phyloP scores from a whole-genome alignment of 164 flowering plant species.

The Magnolia kwangsiensis region DNA sequence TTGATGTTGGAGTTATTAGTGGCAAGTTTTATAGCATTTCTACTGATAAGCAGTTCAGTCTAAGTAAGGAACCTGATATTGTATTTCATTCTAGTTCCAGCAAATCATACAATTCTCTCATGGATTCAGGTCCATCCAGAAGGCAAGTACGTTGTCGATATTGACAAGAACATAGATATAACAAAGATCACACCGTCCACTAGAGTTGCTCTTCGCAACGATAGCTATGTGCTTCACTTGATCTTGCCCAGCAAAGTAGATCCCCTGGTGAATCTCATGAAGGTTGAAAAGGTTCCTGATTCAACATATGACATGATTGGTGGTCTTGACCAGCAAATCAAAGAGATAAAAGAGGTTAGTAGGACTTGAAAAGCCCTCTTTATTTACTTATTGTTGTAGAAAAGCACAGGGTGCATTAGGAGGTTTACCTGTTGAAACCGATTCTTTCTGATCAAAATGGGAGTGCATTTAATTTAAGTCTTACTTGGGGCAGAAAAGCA shows the following conservation, averaged over 20 bases:
- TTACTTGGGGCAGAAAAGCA: too few species aligned
- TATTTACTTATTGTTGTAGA: neutral
- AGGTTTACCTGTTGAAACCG: too few species aligned
- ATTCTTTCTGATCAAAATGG: too few species aligned
- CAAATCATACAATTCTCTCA: too few species aligned
- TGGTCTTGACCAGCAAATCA: slow-evolving; percentile 97
- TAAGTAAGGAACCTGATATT: too few species aligned
- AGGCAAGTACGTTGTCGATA: slow-evolving; percentile 96
- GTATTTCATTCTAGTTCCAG: too few species aligned
- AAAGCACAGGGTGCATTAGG: too few species aligned
- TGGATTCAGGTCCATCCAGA: slow-evolving; percentile 85
- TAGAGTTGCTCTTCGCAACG: slow-evolving; percentile 94
- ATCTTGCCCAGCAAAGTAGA: slow-evolving; percentile 96
- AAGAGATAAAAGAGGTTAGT: slow-evolving; percentile 92
- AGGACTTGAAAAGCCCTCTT: neutral
- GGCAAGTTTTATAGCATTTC: too few species aligned
- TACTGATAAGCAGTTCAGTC: too few species aligned
- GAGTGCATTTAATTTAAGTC: too few species aligned
- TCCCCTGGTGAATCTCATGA: slow-evolving; percentile 97
- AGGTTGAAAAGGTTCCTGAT: slow-evolving; percentile 97
- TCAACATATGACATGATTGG: slow-evolving; percentile 99
- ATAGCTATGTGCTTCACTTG: slow-evolving; percentile 93
- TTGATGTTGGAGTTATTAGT: too few species aligned
- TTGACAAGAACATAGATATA: slow-evolving; percentile 92
- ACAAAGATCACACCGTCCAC: slow-evolving; percentile 94